Percentiles rank a stretch among this genome's conserved stretches.
phyloP scores from a whole-genome alignment of 1,284 basidiomycete species.

The Ustilago tritici region DNA sequence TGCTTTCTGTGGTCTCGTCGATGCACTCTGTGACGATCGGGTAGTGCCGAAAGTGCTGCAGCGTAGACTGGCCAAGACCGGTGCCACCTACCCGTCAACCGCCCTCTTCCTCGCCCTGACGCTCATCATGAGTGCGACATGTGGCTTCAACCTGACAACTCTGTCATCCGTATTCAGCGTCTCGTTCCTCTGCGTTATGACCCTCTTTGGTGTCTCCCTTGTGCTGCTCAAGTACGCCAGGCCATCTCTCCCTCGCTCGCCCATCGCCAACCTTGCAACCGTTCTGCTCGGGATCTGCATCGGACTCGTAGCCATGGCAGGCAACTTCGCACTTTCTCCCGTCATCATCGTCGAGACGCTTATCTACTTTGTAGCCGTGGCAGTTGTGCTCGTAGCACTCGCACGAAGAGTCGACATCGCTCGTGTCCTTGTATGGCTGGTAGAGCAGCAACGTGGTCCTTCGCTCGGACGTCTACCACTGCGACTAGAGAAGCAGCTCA shows the following conservation, averaged over 20 bases:
- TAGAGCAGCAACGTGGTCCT: conserved; percentile 74
- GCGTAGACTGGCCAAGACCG: conserved; percentile 73
- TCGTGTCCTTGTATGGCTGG: conserved; percentile 76
- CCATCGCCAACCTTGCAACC: conserved; percentile 71
- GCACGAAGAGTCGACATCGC: conserved; percentile 75
- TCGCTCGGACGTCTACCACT: conserved; percentile 12
- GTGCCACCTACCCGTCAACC: conserved; percentile 75
- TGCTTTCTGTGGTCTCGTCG: conserved; percentile 43
- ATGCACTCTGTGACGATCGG: conserved; percentile 71
- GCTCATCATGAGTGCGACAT: conserved; percentile 75
- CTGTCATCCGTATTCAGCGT: conserved; percentile 69
- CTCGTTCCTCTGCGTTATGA: conserved; percentile 77
- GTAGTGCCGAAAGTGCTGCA: conserved; percentile 76
- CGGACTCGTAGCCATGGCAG: conserved; percentile 75
- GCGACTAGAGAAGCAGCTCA: conserved; percentile 71
- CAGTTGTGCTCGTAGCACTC: conserved; percentile 72
- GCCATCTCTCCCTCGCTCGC: conserved; percentile 73
- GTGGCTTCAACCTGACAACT: conserved; percentile 73
- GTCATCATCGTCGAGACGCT: conserved; percentile 75
- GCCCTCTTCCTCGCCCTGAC: conserved; percentile 74
- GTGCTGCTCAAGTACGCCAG: conserved; percentile 77
- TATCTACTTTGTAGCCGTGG: conserved; percentile 67
- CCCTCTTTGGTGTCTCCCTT: conserved; percentile 76
- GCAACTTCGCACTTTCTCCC: conserved; percentile 66
- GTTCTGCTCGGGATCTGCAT: conserved; percentile 73